phyloP scores from a whole-genome alignment of 352 stramenopile genomes.

The Phytopythium litorale region DNA sequence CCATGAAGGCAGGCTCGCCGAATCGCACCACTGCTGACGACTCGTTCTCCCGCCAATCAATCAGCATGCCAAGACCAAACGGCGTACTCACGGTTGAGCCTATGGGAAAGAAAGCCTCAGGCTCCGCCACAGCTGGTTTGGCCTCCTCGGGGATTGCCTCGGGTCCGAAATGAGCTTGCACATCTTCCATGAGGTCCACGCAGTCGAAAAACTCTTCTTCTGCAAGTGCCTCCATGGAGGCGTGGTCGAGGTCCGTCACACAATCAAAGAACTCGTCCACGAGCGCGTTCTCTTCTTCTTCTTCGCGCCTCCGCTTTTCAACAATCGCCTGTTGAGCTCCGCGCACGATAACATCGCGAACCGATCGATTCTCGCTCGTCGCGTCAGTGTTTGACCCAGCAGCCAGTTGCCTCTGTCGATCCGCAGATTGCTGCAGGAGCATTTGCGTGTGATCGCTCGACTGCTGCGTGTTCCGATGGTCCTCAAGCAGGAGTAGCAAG shows the following conservation, averaged over 20 bases:
- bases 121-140: background rate
- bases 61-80: slow-evolving; percentile 56
- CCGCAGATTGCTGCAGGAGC: slow-evolving; percentile 25
- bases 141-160: background rate
- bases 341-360: slow-evolving; percentile 4
- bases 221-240: slow-evolving; percentile 48
- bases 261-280: slow-evolving; percentile 81
- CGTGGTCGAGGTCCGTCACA: slow-evolving; percentile 41
- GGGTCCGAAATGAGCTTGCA: slow-evolving; percentile 36
- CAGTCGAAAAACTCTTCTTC: slow-evolving; percentile 87
- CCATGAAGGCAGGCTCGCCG: slow-evolving; percentile 9
- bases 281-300: slow-evolving; percentile 39
- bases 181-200: slow-evolving; percentile 50
- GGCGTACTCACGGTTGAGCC: slow-evolving; percentile 57
- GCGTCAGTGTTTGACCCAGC: slow-evolving; percentile 10
- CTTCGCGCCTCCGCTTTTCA: slow-evolving; percentile 23
- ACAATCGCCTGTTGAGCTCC: slow-evolving; percentile 28
- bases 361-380: slow-evolving; percentile 4
- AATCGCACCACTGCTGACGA: slow-evolving; percentile 50
- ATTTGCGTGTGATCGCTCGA: slow-evolving; percentile 16
- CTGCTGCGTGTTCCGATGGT: slow-evolving; percentile 32
- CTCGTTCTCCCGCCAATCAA: slow-evolving; percentile 32
- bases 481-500: slow-evolving; percentile 70
- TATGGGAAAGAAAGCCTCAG: slow-evolving; percentile 31
- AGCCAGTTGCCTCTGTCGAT: slow-evolving; percentile 25